Evolutionary conservation across 306 rosid genomes (phyloP), one percentile per base, ranked within the genome.

Genomic region (Cotoneaster glaucophyllus): DNA sequence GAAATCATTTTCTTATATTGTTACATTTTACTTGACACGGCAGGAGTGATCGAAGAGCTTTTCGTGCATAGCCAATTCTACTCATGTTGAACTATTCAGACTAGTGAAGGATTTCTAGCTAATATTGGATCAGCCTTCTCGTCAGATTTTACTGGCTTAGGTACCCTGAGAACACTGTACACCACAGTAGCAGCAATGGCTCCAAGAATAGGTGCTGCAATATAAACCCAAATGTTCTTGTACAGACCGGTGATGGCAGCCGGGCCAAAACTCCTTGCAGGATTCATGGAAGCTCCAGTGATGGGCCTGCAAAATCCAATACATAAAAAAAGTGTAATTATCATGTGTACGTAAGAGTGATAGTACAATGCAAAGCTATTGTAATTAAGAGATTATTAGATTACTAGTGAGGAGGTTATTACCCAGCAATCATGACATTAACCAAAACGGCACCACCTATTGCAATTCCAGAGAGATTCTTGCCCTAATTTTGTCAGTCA

Each of bases 231-330:
- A 74, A 86, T 56, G 37, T 79, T 76, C 67, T 73, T 67, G 59
- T 83, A 79, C 34, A 69, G 62, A 14, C 82, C 75, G 24, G 78
- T 67, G 62, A 65, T 83, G 3, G 82, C 45, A 14, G 87, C 89
- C 29, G 85, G 89, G 63, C 86, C 92, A 8, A 81, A 69, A 84
- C 89, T 90, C 88, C 92, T 84, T 19, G 86, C 90, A 29, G 89
- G 88, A 65, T 86, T 88, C 96, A 84, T 79, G 11, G 86, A 84
- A 58, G 88, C 93, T 74, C 85, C 85, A 24, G 81, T 86, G 64
- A 83, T 80, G 11, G 87, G 86, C 82, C 87, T 84, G 85, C 77
- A 69, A 8, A 74, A 54, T 74, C 78, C 57, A 61, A 10, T 61
- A 37, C 71, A 22, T 50, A 21, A 24, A 18, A 25, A 64, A 11